Evolutionary conservation across 2,329 filamentous ascomycete genomes (phyloP).

Genomic region (Lecanicillium sp.): DNA sequence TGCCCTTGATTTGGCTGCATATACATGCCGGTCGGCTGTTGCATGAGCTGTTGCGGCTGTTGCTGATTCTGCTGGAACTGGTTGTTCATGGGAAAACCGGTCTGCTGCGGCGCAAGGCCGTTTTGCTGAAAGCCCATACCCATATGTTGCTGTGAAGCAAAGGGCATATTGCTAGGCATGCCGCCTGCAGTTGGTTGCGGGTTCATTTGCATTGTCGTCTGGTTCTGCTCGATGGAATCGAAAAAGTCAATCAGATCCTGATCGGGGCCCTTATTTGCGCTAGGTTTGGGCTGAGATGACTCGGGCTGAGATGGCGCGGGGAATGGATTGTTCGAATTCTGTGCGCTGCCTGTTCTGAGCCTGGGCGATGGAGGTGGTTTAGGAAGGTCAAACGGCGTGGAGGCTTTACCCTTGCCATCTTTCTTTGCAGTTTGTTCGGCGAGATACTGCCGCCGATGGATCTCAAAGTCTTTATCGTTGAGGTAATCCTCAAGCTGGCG

Average conservation of each 20-base stretch:
- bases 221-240: constrained; percentile 84
- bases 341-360: constrained; percentile 14
- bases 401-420: constrained; percentile 26
- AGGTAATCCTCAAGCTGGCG: constrained; percentile 90
- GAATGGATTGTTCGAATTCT: constrained; percentile 33
- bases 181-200: constrained; percentile 21
- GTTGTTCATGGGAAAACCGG: constrained; percentile 15
- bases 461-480: constrained; percentile 89
- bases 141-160: constrained; percentile 16
- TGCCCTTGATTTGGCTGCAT: constrained; percentile 29
- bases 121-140: constrained; percentile 13
- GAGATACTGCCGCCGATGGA: constrained; percentile 85
- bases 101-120: background rate
- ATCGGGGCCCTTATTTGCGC: constrained; percentile 51
- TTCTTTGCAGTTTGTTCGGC: constrained; percentile 72
- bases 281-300: constrained; percentile 14
- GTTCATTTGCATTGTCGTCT: constrained; percentile 56
- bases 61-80: constrained; percentile 23
- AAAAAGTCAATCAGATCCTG: constrained; percentile 91
- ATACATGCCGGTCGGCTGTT: constrained; percentile 17
- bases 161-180: constrained; percentile 17
- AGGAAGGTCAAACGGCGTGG: constrained; percentile 21
- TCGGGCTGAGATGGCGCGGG: constrained; percentile 20
- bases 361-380: constrained; percentile 25
- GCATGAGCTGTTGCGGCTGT: constrained; percentile 30